These are phyloP conservation scores for Sporobolomyces pararoseus DNA, from an alignment of 768 basidiomycete genomes.

Conservation along the genomic window DNA sequence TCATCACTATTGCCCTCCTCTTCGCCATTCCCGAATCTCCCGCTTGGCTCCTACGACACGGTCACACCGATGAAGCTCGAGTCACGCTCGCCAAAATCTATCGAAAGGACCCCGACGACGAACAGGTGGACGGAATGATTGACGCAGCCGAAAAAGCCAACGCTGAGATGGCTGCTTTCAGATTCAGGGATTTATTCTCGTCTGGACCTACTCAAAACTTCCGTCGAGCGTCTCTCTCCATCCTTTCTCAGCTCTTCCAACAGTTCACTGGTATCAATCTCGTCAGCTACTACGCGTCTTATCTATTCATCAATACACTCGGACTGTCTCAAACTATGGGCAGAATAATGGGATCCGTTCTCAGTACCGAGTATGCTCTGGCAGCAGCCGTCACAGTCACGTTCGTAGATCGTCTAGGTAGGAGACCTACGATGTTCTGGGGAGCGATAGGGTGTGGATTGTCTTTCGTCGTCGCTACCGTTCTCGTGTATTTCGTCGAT, in stretches of 20 bases:
- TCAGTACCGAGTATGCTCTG: constrained; percentile 1
- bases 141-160: constrained; percentile 40
- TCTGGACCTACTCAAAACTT: constrained; percentile 51
- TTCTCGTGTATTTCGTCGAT: constrained; percentile 4
- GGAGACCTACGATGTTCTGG: neutral
- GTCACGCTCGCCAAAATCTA: constrained; percentile 47
- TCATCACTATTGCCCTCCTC: constrained; percentile 43
- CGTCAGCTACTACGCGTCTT: constrained; percentile 32
- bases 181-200: constrained; percentile 13
- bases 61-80: constrained; percentile 43
- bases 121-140: constrained; percentile 47
- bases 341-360: neutral
- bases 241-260: constrained; percentile 51
- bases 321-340: constrained; percentile 37
- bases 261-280: constrained; percentile 47
- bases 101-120: neutral
- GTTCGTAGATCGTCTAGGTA: constrained; percentile 14
- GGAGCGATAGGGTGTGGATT: constrained; percentile 5
- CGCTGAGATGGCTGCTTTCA: constrained; percentile 5
- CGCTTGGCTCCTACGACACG: constrained; percentile 50
- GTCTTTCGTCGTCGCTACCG: constrained; percentile 1
- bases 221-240: constrained; percentile 50
- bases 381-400: neutral
- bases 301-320: constrained; percentile 49
- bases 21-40: constrained; percentile 49